Base-by-base conservation (phyloP, 75 land plant genomes). In the Pinus tabuliformis region DNA sequence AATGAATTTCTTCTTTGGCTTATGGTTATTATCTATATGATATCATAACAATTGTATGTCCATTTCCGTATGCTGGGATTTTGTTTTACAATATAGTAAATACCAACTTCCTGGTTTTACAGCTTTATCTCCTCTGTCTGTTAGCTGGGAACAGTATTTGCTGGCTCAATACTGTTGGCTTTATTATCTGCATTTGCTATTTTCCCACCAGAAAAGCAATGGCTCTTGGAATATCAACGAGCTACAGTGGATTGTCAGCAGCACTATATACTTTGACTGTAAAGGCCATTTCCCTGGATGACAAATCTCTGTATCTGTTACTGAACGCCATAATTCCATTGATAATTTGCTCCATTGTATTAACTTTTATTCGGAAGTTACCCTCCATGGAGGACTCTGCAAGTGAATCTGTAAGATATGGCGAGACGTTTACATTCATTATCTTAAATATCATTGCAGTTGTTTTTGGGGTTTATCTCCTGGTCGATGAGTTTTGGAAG, bases 91-190 rank as follows among this genome's bases (percentile, higher is more conserved):
- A 11, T 12, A 62, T 1, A 2, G 3, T 39, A 20, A 42, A 1
- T 3, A 42, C 18, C 52, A 42, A 18, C 21, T 0, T 39, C 20
- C 30, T 21, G 30, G 61, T 63, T 36, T 28, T n/a, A 81, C 86
- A 87, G 89, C 86, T 87, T 1, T 84, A 81, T 75, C 59, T 86
- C 1, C 36, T 87, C 17, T 86, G 89, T 73, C 30, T 89, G 65
- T 20, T 91, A 56, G 80, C 86, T 4, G 93, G 93, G 13, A 82
- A 80, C 30, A 91, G 91, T 81, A 84, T 89, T 20, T 85, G 84
- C 66, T 91, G 93, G 93, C 81, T 91, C 77, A 89, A 89, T 82
- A 91, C 93, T 4, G 81, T 86, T 14, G 91, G 84, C 72, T 89
- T 78, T 54, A 79, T 89, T 11, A 59, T 84, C 59, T 91, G 88